phyloP scores from a whole-genome alignment of 2,329 filamentous ascomycete genomes.

The Juglanconis oblonga region DNA sequence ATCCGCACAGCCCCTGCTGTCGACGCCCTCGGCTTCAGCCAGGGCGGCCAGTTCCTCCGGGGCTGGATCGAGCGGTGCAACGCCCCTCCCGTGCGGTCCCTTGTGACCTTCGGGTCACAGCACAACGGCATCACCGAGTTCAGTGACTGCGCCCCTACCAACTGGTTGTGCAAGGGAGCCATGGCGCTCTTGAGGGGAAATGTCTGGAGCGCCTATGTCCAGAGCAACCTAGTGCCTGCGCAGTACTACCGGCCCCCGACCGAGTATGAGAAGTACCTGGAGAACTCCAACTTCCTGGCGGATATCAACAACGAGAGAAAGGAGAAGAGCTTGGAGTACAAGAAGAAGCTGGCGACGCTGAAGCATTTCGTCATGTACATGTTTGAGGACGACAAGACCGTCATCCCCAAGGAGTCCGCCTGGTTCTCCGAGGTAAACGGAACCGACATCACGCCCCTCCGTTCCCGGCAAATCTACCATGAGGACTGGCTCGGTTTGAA shows the following conservation, averaged over 20 bases:
- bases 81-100: constrained; percentile 66
- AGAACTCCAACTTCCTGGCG: constrained; percentile 81
- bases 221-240: constrained; percentile 79
- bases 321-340: constrained; percentile 72
- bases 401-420: constrained; percentile 83
- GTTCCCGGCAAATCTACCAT: constrained; percentile 70
- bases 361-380: constrained; percentile 84
- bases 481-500: constrained; percentile 93
- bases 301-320: constrained; percentile 92
- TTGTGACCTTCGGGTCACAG: constrained; percentile 87
- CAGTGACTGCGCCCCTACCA: constrained; percentile 64
- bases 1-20: constrained; percentile 78
- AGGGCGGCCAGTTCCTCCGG: constrained; percentile 94
- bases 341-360: constrained; percentile 64
- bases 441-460: constrained; percentile 64
- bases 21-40: constrained; percentile 91
- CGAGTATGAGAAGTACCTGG: constrained; percentile 71
- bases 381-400: constrained; percentile 82
- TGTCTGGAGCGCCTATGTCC: constrained; percentile 76
- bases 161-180: constrained; percentile 79
- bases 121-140: constrained; percentile 91
- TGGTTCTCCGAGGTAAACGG: constrained; percentile 89
- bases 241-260: constrained; percentile 84
- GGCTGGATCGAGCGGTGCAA: constrained; percentile 89
- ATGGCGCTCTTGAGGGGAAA: constrained; percentile 75